Conservation (phyloP, 2,329 filamentous ascomycete species). For the Scolecobasidium constrictum region DNA sequence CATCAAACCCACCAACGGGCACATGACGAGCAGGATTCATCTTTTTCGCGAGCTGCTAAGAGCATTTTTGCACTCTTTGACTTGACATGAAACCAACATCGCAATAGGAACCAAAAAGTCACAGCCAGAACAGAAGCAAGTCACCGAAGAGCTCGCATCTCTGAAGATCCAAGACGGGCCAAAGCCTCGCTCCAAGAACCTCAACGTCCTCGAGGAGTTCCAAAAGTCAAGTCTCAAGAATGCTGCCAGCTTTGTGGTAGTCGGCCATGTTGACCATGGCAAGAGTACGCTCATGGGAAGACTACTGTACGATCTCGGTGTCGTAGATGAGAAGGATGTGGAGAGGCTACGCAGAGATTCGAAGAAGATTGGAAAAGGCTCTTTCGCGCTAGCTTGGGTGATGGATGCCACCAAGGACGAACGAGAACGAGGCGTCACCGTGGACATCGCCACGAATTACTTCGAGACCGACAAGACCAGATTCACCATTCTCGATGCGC, state of each 20-base stretch:
- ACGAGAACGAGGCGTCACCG: constrained; percentile 80
- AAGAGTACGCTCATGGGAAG: constrained; percentile 97
- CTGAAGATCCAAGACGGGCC: constrained; percentile 32
- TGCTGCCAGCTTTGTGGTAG: constrained; percentile 82
- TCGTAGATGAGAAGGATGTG: constrained; percentile 77
- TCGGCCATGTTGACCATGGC: constrained; percentile 92
- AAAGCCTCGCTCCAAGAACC: constrained; percentile 53
- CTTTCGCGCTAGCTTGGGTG: constrained; percentile 94
- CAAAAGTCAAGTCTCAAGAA: constrained; percentile 66
- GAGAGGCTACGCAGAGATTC: constrained; percentile 84
- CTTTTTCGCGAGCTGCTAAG: no score
- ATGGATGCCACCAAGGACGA: constrained; percentile 89
- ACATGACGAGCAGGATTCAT: constrained; percentile 2
- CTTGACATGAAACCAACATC: no score
- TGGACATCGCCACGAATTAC: constrained; percentile 89
- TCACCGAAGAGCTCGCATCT: constrained; percentile 32
- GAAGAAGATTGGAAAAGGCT: constrained; percentile 83
- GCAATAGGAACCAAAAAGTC: background rate
- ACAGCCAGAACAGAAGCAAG: background rate
- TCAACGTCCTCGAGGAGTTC: constrained; percentile 76
- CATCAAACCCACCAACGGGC: no score
- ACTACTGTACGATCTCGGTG: constrained; percentile 77
- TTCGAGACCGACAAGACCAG: constrained; percentile 81
- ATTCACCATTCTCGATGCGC: constrained; percentile 92
- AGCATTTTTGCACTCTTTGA: no score